Conservation (phyloP, 1,284 basidiomycete genomes). For the Malassezia sympodialis region DNA sequence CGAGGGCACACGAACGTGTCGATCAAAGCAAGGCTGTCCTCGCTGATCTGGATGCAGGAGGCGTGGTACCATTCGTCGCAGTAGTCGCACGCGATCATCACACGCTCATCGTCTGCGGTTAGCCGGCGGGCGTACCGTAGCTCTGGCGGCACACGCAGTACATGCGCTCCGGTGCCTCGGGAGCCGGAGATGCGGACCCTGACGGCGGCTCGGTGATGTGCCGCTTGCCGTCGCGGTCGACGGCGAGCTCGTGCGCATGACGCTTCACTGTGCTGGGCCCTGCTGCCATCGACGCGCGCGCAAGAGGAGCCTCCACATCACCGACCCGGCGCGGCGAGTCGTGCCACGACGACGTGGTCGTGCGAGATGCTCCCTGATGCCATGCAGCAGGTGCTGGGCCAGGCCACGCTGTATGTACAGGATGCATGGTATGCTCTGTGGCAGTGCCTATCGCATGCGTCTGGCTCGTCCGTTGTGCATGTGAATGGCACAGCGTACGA, state of each 20-base stretch:
- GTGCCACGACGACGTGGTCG: neutral
- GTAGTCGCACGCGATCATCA: constrained; percentile 40
- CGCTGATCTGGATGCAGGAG: constrained; percentile 26
- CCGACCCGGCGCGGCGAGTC: neutral
- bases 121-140: constrained; percentile 1
- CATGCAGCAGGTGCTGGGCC: neutral
- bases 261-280: neutral
- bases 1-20: constrained; percentile 34
- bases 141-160: constrained; percentile 11
- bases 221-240: constrained; percentile 4
- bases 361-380: neutral
- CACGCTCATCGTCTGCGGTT: constrained; percentile 26
- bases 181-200: neutral
- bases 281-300: neutral
- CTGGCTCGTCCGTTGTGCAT: constrained; percentile 26
- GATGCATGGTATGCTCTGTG: constrained; percentile 32
- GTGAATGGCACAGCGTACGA: constrained; percentile 40
- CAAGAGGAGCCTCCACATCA: neutral
- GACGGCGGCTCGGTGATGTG: neutral
- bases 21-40: constrained; percentile 27
- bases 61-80: constrained; percentile 43
- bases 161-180: neutral
- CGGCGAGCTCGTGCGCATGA: neutral
- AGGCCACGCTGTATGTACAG: constrained; percentile 16
- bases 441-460: constrained; percentile 30